These are phyloP conservation scores for Bigelowiella natans DNA, from an alignment of 78 protist species.

Conservation along the genomic window DNA sequence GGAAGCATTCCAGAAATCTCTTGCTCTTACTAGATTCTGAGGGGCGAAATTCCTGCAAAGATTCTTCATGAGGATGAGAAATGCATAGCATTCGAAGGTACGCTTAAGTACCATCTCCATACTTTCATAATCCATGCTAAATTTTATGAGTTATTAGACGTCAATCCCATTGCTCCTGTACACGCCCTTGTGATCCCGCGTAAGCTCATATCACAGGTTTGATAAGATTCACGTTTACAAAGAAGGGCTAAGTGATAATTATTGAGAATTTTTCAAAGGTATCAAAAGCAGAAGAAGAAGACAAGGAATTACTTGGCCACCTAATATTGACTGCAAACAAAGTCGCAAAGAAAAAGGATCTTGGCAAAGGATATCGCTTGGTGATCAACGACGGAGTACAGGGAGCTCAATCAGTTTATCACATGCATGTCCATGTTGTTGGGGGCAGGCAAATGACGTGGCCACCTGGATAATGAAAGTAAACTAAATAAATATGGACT, in stretches of 20 bases:
- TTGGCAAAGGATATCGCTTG: neutral
- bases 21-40: neutral
- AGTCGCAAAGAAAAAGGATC: neutral
- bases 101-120: neutral
- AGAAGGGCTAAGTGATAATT: neutral
- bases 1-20: neutral
- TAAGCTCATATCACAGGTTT: neutral
- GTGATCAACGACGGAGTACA: slow-evolving; percentile 45
- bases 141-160: slow-evolving; percentile 28
- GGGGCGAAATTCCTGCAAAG: neutral
- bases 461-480: slow-evolving; percentile 46
- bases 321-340: neutral
- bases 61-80: slow-evolving; percentile 3
- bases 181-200: slow-evolving; percentile 49
- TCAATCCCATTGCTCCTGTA: slow-evolving; percentile 37
- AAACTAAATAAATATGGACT: too few relatives aligned
- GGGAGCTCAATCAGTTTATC: slow-evolving; percentile 37
- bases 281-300: neutral
- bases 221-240: neutral
- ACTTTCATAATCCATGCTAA: too few relatives aligned
- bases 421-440: slow-evolving; percentile 47
- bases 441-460: slow-evolving; percentile 38
- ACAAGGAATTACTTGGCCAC: neutral
- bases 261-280: neutral
- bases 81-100: neutral